Conservation (phyloP, 352 stramenopile species). For the Globisporangium uncinulatum region DNA sequence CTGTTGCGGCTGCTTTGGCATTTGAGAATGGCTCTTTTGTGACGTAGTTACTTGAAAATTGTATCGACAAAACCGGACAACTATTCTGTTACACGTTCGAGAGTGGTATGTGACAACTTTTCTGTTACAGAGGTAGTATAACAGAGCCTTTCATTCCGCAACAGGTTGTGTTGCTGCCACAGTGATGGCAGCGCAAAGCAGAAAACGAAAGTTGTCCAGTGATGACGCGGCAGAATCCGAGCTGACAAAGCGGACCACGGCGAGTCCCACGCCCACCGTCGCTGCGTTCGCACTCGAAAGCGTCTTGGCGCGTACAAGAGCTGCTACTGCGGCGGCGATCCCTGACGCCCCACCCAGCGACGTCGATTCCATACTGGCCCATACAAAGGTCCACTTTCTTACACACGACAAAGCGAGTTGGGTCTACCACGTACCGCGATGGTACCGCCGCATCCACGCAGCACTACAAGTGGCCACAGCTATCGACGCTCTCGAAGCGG, state of each 20-base stretch:
- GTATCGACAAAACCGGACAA: no score
- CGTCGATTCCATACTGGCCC: not conserved
- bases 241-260: not conserved
- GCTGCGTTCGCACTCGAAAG: constrained; percentile 1
- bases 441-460: constrained; percentile 31
- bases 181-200: not conserved
- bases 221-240: not conserved
- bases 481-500: no score
- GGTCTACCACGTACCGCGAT: constrained; percentile 52
- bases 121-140: no score
- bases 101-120: no score
- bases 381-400: constrained; percentile 15
- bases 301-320: not conserved
- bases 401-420: constrained; percentile 34
- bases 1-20: no score
- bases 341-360: not conserved
- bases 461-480: no score
- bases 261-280: not conserved
- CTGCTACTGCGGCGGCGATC: not conserved
- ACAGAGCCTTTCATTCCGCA: no score
- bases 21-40: no score
- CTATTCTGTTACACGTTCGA: no score
- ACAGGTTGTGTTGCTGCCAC: not conserved
- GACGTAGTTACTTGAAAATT: no score
- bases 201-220: not conserved